Conservation (phyloP, 441 rosid species). For the Syzygium malaccense region DNA sequence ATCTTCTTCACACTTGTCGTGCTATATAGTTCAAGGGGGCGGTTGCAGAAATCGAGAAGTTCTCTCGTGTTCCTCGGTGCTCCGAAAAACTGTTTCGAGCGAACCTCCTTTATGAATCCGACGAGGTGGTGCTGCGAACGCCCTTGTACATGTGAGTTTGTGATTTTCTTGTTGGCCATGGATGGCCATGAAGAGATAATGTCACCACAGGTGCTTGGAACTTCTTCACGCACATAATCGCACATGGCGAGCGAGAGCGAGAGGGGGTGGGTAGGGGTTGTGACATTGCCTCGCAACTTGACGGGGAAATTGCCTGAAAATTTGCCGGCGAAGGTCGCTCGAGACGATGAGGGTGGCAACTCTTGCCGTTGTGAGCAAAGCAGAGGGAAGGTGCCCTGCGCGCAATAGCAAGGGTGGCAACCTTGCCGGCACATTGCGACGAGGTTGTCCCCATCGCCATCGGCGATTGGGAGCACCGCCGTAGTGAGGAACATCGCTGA, state of each 20-base stretch:
- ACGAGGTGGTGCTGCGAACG: neutral
- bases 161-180: neutral
- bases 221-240: neutral
- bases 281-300: neutral
- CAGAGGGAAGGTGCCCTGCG: neutral
- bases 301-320: neutral
- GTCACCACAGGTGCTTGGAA: neutral
- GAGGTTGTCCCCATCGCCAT: neutral
- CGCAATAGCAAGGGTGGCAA: neutral
- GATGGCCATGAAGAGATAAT: neutral
- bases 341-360: neutral
- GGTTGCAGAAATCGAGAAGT: neutral
- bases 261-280: neutral
- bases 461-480: neutral
- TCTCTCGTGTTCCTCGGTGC: neutral
- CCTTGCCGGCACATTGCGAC: neutral
- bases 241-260: neutral
- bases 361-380: neutral
- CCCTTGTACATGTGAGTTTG: neutral
- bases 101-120: neutral
- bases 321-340: neutral
- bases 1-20: neutral
- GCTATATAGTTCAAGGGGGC: neutral
- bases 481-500: neutral
- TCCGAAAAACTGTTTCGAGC: neutral